Evolutionary conservation across 2,329 filamentous ascomycete species (phyloP), one percentile per base, ranked within the genome.

Genomic region (Monosporascus sp.): DNA sequence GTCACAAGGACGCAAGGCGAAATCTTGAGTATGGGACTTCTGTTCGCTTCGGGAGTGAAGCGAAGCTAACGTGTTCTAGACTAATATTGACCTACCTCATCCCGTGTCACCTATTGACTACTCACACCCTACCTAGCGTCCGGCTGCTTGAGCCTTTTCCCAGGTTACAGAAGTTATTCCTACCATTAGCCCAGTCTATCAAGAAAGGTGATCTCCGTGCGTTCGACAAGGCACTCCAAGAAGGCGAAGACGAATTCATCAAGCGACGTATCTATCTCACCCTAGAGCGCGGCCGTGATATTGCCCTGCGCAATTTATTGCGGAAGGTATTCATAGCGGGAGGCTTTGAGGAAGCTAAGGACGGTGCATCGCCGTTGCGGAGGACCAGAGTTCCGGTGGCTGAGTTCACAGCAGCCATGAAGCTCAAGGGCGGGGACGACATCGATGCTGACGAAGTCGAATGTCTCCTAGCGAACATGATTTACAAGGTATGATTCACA

Each of bases 71-170:
- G 48, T 19, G 19, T 48, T 7, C 7, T 60, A 94, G 89, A 65
- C 81, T 94, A 52, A 97, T 99, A 52, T 79, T 99, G 31, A 96
- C 88, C 2, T 99, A 99, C 65, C 84, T 99, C 11, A 92, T 99
- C 50, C 94, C 94, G 0, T 97, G 92, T 58, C 91, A 91, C 60
- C 83, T 99, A 35, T 81, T 99, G 53, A 97, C 90, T 3, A 89
- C 83, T 27, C 91, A 96, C 67, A 88, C 86, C 0, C 81, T 99
- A 2, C 95, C 94, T 1, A 91, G 84, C 50, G 73, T 79, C 51
- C 69, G 76, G 48, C 80, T 97, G 1, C 79, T 99, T 1, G 77
- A 81, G 41, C 86, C 85, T 5, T 94, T 88, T 62, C 91, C 93
- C 11, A 80, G 78, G 19, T 79, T 99, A 1, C 85, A 92, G 68